Evolutionary conservation across 192 early-diverging fungal genomes (phyloP).

Genomic region (Podila epigama): DNA sequence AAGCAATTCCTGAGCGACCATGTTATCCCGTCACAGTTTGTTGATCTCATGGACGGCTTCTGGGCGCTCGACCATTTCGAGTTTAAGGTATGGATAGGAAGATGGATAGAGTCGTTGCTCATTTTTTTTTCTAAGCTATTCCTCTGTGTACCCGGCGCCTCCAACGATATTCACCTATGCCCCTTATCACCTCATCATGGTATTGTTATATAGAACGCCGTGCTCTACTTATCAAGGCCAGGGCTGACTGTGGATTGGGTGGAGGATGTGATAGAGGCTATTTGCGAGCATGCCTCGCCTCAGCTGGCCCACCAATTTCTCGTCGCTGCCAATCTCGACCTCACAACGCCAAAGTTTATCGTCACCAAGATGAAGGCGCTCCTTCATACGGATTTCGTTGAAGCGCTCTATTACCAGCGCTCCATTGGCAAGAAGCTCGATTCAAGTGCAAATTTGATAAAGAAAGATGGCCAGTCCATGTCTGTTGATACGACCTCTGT

Average conservation of each 20-base stretch:
- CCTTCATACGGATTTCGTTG: conserved; percentile 26
- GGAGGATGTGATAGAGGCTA: conserved; percentile 37
- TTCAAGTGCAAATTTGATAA: neutral
- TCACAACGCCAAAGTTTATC: conserved; percentile 20
- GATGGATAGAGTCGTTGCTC: too few relatives aligned
- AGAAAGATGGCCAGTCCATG: neutral
- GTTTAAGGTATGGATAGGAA: conserved; percentile 22
- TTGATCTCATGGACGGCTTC: conserved; percentile 46
- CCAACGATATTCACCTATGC: too few relatives aligned
- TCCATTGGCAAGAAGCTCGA: neutral
- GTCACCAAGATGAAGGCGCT: conserved; percentile 31
- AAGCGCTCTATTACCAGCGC: conserved; percentile 44
- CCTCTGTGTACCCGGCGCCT: too few relatives aligned
- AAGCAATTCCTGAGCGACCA: conserved; percentile 40
- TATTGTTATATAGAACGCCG: conserved; percentile 18
- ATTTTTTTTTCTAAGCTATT: too few relatives aligned
- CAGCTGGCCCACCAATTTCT: conserved; percentile 29
- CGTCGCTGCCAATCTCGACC: conserved; percentile 27
- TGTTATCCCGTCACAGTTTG: conserved; percentile 38
- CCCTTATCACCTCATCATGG: too few relatives aligned
- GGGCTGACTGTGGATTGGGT: conserved; percentile 45
- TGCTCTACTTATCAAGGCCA: conserved; percentile 38
- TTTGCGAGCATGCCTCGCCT: conserved; percentile 25
- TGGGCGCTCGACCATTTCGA: conserved; percentile 49
- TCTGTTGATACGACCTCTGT: neutral